Base-by-base conservation (phyloP, 805 yeast species). In the Hanseniaspora valbyensis region DNA sequence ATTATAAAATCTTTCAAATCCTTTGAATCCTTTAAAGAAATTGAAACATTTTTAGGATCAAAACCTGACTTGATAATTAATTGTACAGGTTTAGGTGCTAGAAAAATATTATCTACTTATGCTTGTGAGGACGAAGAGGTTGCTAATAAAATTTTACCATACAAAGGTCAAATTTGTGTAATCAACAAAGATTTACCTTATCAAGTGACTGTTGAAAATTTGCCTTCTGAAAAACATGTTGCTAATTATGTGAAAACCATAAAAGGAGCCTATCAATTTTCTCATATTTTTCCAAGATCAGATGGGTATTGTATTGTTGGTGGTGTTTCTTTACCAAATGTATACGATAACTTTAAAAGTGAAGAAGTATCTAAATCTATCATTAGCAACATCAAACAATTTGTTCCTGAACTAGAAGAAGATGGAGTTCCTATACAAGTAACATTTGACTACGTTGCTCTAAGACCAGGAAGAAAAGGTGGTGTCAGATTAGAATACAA, bases 221-320 rank as follows among this genome's bases (percentile, higher is more conserved):
- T 56, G 18, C 58, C 61, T 1, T 39, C 49, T 9, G 43, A 45
- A 14, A 60, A 59, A 7, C 25, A 33, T 33, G 44, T 48, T 10
- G 4, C 41, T 33, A 38, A 40, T n/a, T 48, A 48, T 33, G 51
- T 48, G 9, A 48, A 40, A 19, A 18, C 14, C 13, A 42, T 33
- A 10, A 21, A 33, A 13, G 28, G 34, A n/a, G 53, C 36, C 8
- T 19, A 33, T 18, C 87, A 81, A 55, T 59, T 66, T 44, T 64
- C 80, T 25, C 80, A 81, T 58, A 66, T 77, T 32, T 75, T 81
- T 70, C 87, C 87, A n/a, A 64, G 87, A 51, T 76, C 75, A 54
- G 87, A 81, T 63, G 86, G 87, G n/a, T 84, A 83, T 41, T 69
- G 76, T 30, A 76, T 81, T 36, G 70, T 81, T 52, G 88, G 87